Base-by-base conservation (phyloP, 73 alveolate species). In the Stentor roeselii region DNA sequence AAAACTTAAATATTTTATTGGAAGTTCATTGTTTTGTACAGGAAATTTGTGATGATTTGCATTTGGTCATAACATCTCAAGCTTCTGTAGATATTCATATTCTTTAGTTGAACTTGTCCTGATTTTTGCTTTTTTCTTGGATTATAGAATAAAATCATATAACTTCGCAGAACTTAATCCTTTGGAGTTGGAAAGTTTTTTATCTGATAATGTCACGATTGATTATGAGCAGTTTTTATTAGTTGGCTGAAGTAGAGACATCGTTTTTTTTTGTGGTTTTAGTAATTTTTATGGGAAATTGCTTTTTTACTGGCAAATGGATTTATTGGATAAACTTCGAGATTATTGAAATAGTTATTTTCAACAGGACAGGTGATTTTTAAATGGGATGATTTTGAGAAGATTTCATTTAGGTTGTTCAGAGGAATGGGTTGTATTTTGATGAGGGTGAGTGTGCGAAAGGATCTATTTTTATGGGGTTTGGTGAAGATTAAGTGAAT, bases 21-120 rank as follows among this genome's bases (percentile, higher is more conserved):
- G 95, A 93, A 90, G 41, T 82, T 90, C 40, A 78, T 84, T 35
- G 78, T 90, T 34, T 87, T 90, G 93, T 90, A 90, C 82, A 83
- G 91, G 37, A 86, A 86, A 76, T 80, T 83, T 40, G 60, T 85
- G n/a, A 40, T 86, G 78, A 87, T 87, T 34, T 76, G 82, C 21
- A 61, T 15, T 78, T 93, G 0, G 93, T 90, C 31, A 87, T 90
- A 42, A 21, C 34, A 40, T 27, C 80, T 1, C n/a, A 67, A 1
- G 37, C 37, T 1, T 36, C 50, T 27, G 2, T 1, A 67, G 37
- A n/a, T 27, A 34, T 67, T 67, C 80, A 67, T 27, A 40, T 40
- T 1, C 2, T 15, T 27, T 34, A 27, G 37, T 32, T 0, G 41
- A 15, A 1, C 15, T 67, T 21, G 1, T 67, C 0, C 34, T 67